Evolutionary conservation across 768 basidiomycete species (phyloP).

Genomic region (Leccinum boreale): DNA sequence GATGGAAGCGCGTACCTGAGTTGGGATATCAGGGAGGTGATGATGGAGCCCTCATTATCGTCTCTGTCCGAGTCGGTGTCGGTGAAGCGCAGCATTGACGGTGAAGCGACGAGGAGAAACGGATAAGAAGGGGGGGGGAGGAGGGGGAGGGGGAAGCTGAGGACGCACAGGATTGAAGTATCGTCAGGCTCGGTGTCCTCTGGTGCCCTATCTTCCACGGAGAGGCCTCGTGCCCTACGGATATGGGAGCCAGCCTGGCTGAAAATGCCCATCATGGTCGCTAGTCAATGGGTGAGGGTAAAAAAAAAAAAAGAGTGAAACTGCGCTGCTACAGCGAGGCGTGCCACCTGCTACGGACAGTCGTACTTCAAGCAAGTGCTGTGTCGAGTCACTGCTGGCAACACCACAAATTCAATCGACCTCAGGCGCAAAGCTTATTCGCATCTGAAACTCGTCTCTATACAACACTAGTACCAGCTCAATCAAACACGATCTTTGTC

Average conservation of each 20-base stretch:
- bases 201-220: slow-evolving; percentile 66
- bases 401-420: not conserved
- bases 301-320: not conserved
- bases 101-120: slow-evolving; percentile 3
- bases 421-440: not conserved
- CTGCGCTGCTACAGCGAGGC: slow-evolving; percentile 27
- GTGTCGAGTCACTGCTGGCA: not conserved
- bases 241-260: slow-evolving; percentile 63
- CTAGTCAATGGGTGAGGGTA: slow-evolving; percentile 4
- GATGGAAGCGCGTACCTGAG: slow-evolving; percentile 54
- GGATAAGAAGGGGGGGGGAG: slow-evolving; percentile 31
- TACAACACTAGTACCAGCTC: slow-evolving; percentile 14
- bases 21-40: slow-evolving; percentile 84
- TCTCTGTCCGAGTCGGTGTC: slow-evolving; percentile 56
- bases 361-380: not conserved
- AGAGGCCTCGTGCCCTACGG: slow-evolving; percentile 64
- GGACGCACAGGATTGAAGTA: slow-evolving; percentile 80
- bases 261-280: slow-evolving; percentile 77
- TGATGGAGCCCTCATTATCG: slow-evolving; percentile 90
- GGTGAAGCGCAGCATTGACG: slow-evolving; percentile 27
- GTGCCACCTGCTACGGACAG: not conserved
- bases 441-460: not conserved
- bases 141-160: slow-evolving; percentile 13
- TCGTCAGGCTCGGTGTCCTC: slow-evolving; percentile 88
- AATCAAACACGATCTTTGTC: slow-evolving; percentile 74